These are phyloP conservation scores for Lichtheimia ornata DNA, from an alignment of 371 early-diverging fungal genomes.

Conservation along the genomic window DNA sequence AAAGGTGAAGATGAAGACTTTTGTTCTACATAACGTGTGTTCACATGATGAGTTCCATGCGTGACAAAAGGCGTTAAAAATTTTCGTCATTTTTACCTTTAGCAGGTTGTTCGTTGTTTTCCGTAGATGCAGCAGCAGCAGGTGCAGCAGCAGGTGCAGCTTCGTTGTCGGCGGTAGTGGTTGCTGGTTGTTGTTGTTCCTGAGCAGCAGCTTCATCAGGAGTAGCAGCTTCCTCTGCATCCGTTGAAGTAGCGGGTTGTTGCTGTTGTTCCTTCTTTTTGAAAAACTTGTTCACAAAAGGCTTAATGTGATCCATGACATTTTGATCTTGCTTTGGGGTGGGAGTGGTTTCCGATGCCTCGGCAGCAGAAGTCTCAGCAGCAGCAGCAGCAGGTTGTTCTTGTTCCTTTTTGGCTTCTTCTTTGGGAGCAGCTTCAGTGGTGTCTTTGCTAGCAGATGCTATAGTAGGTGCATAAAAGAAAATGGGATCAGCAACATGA, in stretches of 20 bases:
- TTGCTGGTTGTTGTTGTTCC: background rate
- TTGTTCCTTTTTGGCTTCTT: background rate
- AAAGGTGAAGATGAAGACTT: conserved; percentile 35
- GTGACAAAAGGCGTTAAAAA: background rate
- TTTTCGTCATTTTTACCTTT: background rate
- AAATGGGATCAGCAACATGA: too few relatives aligned
- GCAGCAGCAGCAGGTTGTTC: conserved; percentile 8
- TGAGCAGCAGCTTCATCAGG: conserved; percentile 6
- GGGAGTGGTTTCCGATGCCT: background rate
- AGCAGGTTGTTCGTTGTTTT: conserved; percentile 1
- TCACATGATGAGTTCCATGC: conserved; percentile 7
- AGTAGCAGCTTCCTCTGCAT: background rate
- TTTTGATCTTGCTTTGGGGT: background rate
- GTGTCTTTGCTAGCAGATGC: conserved; percentile 1
- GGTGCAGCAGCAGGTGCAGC: conserved; percentile 7
- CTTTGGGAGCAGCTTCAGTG: background rate
- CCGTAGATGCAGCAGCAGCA: conserved; percentile 9
- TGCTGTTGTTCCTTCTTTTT: background rate
- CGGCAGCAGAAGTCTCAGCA: conserved; percentile 8
- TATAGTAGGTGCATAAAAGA: background rate
- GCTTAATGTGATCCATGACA: conserved; percentile 5
- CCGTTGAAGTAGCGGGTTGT: background rate
- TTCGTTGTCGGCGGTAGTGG: conserved; percentile 4
- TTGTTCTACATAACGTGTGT: conserved; percentile 13
- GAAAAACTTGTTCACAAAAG: conserved; percentile 2